Base-by-base conservation (phyloP, 139 green algal genomes). In the Axilococcus clingmanii region DNA sequence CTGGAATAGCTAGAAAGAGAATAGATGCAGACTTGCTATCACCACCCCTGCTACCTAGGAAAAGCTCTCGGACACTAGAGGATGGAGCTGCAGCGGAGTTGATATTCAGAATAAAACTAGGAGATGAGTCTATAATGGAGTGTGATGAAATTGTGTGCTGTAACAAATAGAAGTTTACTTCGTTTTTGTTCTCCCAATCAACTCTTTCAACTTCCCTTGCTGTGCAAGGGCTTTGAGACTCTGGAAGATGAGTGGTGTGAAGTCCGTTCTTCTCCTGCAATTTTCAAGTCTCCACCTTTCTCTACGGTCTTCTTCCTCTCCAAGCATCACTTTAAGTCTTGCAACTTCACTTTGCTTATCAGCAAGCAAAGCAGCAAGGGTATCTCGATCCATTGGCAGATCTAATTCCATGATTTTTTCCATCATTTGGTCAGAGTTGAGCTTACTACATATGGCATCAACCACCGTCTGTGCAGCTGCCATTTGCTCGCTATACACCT, bases 231-330 rank as follows among this genome's bases (percentile, higher is more conserved):
- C 41, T 47, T 79, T 85, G 5, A 97, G 59, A 31, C 95, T 77
- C 49, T 93, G 83, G 76, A 95, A 97, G 0, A 95, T 44, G 44
- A 96, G 89, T 4, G 91, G 91, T 4, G 97, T 73, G 74, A 93
- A 96, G 71, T 96, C 94, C 47, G 93, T 87, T 36, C 82, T 80
- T 5, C 90, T 68, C 4, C 92, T 74, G 4, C 93, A 57, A 69
- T 99, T 99, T 51, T 99, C 92, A 0, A 86, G 69, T 7, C 55
- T 60, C 92, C 92, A 99, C 4, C 42, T 29, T 46, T 48, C 19
- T 11, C 63, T 57, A 71, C 91, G 93, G 12, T 79, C 60, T 29
- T 81, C 62, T 73, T 97, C 88, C 15, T 47, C 51, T 7, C 52
- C 54, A 1, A 94, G 61, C n/a, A 31, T 20, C 68, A 46, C 33